phyloP scores from a whole-genome alignment of 164 flowering plant species.

The Platanus orientalis region DNA sequence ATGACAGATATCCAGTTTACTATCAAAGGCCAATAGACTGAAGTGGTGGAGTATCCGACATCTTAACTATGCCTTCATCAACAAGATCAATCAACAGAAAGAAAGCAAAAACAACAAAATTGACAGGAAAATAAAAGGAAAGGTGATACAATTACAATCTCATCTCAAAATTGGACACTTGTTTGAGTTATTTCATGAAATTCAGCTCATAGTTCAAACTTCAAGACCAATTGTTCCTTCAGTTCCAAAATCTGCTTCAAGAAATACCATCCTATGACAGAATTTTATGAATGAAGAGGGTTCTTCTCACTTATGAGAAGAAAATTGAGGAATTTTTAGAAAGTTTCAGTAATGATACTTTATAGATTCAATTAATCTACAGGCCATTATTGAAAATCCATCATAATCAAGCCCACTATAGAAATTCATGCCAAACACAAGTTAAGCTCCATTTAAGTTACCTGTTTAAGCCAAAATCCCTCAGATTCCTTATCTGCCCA shows the following conservation, averaged over 20 bases:
- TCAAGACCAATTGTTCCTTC: background rate
- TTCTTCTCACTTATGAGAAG: background rate
- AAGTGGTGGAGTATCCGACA: background rate
- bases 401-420: background rate
- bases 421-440: background rate
- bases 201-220: background rate
- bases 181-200: background rate
- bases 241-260: background rate
- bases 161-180: background rate
- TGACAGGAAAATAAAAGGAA: background rate
- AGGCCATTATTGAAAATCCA: background rate
- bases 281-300: background rate
- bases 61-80: background rate
- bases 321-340: background rate
- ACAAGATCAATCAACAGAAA: background rate
- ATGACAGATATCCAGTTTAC: background rate
- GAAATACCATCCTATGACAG: background rate
- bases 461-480: conserved; percentile 95
- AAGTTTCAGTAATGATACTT: background rate
- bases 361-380: background rate
- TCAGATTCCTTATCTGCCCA: conserved; percentile 94
- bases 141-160: background rate
- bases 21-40: background rate
- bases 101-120: background rate
- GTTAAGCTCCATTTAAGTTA: conserved; percentile 18